Conservation (phyloP, 75 land plant species). For the Selaginella tamariscina region DNA sequence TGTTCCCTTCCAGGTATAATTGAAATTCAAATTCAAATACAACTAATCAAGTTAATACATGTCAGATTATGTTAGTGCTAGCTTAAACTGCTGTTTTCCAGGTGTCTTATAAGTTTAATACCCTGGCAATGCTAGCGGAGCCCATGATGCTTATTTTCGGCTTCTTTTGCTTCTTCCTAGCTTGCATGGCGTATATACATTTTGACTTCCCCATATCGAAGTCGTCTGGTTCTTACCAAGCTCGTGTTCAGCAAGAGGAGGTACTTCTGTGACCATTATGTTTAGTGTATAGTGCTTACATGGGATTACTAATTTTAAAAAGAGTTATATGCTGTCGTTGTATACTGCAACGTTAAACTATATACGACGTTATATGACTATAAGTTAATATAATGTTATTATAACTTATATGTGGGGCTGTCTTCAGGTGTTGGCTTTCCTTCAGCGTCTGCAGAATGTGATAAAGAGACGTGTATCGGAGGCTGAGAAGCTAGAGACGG, state of each 20-base stretch:
- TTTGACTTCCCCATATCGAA: conserved; percentile 82
- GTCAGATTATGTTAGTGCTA: not conserved
- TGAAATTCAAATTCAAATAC: not conserved
- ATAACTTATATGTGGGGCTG: not conserved
- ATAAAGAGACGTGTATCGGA: conserved; percentile 37
- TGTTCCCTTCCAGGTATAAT: conserved; percentile 58
- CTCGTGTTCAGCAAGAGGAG: conserved; percentile 85
- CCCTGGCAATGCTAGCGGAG: conserved; percentile 65
- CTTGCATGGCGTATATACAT: conserved; percentile 64
- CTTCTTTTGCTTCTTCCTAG: conserved; percentile 59
- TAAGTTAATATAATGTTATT: not conserved
- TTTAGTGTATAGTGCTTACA: too few relatives aligned
- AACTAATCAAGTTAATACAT: not conserved
- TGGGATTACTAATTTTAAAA: too few relatives aligned
- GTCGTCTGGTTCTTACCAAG: conserved; percentile 63
- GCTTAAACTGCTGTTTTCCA: conserved; percentile 18
- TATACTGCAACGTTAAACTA: too few relatives aligned
- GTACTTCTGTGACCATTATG: too few relatives aligned
- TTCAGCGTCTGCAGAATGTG: conserved; percentile 55
- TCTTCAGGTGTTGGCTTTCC: conserved; percentile 46
- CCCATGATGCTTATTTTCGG: conserved; percentile 78
- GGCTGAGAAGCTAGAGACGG: conserved; percentile 73
- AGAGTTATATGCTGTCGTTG: too few relatives aligned
- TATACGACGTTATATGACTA: too few relatives aligned
- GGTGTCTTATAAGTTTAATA: conserved; percentile 85